Percentiles rank a stretch among this genome's conserved stretches.
Evolutionary conservation across 345 rosid genomes (phyloP).

Genomic region (Eucalyptus curtisii): DNA sequence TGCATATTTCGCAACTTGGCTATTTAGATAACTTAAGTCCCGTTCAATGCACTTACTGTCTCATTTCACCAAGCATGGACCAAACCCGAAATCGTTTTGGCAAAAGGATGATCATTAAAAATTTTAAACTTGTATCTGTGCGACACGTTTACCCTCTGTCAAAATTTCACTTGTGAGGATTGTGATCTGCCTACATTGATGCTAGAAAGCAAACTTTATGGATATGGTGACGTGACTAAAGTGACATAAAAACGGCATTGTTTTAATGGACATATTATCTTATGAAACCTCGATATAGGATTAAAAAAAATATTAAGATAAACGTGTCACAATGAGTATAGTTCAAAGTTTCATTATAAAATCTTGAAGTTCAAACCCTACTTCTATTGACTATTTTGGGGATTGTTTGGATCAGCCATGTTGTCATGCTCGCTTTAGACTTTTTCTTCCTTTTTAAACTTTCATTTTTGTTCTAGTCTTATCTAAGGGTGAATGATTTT

Average conservation of each 20-base stretch:
- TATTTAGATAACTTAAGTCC: background rate
- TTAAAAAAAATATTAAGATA: no score
- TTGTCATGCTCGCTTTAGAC: background rate
- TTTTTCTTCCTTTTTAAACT: background rate
- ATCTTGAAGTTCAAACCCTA: background rate
- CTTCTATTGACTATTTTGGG: background rate
- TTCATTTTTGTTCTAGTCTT: background rate
- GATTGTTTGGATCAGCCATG: background rate
- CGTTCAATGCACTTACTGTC: background rate
- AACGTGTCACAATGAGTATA: fast-evolving
- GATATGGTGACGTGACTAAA: background rate
- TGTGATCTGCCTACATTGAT: background rate
- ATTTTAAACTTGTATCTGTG: fast-evolving
- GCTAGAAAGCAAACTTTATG: fast-evolving
- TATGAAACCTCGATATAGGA: no score
- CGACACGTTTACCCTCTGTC: no score
- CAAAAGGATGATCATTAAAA: no score
- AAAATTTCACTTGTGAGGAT: fast-evolving
- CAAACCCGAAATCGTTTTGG: background rate
- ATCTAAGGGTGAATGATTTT: no score
- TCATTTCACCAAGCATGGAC: background rate
- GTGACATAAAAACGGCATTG: background rate
- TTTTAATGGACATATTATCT: no score
- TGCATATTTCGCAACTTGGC: slow-evolving; percentile 2
- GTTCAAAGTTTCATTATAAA: background rate